Evolutionary conservation across 768 basidiomycete species (phyloP).

Genomic region (Neoboletus magnificus): DNA sequence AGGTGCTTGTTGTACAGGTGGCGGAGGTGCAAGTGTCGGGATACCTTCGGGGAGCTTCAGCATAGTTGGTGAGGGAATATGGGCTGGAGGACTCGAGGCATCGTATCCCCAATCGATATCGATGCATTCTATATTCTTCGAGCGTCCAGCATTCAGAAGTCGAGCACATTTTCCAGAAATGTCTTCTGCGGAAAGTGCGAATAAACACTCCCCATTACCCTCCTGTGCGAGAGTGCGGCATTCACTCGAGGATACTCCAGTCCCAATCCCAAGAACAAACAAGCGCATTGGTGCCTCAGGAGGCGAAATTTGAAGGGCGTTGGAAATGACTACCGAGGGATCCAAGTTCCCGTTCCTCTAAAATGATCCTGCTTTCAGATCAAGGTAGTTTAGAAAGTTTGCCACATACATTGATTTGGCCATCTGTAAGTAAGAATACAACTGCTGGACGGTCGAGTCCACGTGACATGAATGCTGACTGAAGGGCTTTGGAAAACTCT

Average conservation of each 20-base stretch:
- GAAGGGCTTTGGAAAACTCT: slow-evolving; percentile 43
- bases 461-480: slow-evolving; percentile 36
- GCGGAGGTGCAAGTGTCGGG: slow-evolving; percentile 34
- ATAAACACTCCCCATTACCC: slow-evolving; percentile 50
- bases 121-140: slow-evolving; percentile 43
- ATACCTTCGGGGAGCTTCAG: slow-evolving; percentile 9
- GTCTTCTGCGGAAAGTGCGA: slow-evolving; percentile 43
- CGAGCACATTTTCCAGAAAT: slow-evolving; percentile 48
- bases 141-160: slow-evolving; percentile 50
- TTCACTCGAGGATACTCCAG: slow-evolving; percentile 44
- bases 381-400: background rate
- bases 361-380: background rate
- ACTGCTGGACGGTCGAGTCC: slow-evolving; percentile 38
- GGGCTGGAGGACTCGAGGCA: background rate
- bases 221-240: slow-evolving; percentile 52
- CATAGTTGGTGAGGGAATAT: slow-evolving; percentile 14
- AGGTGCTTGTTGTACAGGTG: slow-evolving; percentile 34
- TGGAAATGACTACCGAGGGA: slow-evolving; percentile 18
- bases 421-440: slow-evolving; percentile 60
- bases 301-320: slow-evolving; percentile 33
- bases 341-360: slow-evolving; percentile 16
- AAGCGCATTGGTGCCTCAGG: slow-evolving; percentile 40
- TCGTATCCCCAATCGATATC: slow-evolving; percentile 47
- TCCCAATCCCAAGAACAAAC: slow-evolving; percentile 59
- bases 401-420: slow-evolving; percentile 35